Evolutionary conservation across 1,284 basidiomycete species (phyloP).

Genomic region (Hemileia vastatrix): DNA sequence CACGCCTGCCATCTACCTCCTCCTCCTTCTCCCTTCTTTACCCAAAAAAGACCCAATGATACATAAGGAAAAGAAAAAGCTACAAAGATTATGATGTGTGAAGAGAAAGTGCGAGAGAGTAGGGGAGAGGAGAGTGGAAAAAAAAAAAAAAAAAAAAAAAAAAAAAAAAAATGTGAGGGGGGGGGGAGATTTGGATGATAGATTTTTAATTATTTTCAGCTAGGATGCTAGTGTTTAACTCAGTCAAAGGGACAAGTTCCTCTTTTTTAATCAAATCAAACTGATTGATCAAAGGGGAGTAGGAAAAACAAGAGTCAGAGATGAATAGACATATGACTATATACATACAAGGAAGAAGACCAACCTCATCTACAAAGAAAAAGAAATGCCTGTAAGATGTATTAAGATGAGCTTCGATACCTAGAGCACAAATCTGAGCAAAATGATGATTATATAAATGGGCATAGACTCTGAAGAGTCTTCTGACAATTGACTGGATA

Average conservation of each 20-base stretch:
- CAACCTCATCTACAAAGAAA: slow-evolving; percentile 74
- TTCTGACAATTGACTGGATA: slow-evolving; percentile 80
- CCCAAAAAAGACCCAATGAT: too few relatives aligned
- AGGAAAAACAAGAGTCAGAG: slow-evolving; percentile 34
- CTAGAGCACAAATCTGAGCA: slow-evolving; percentile 94
- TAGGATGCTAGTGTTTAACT: slow-evolving; percentile 90
- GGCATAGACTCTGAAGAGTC: slow-evolving; percentile 93
- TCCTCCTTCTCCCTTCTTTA: too few relatives aligned
- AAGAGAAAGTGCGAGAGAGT: too few relatives aligned
- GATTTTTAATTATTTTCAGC: too few relatives aligned
- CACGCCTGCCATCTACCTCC: too few relatives aligned
- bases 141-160: too few relatives aligned
- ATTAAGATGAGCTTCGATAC: slow-evolving; percentile 97
- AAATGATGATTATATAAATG: slow-evolving; percentile 99
- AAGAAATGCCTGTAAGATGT: slow-evolving; percentile 98
- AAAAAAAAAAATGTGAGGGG: too few relatives aligned
- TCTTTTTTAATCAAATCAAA: slow-evolving; percentile 96
- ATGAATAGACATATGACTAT: slow-evolving; percentile 30
- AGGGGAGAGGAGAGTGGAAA: too few relatives aligned
- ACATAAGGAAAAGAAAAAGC: too few relatives aligned
- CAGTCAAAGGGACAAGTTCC: slow-evolving; percentile 88
- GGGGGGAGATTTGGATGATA: too few relatives aligned
- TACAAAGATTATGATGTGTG: too few relatives aligned
- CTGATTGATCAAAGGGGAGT: too few relatives aligned
- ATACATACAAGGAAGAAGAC: not conserved